Base-by-base conservation (phyloP, 1,284 basidiomycete genomes). In the Gymnopus androsaceus region DNA sequence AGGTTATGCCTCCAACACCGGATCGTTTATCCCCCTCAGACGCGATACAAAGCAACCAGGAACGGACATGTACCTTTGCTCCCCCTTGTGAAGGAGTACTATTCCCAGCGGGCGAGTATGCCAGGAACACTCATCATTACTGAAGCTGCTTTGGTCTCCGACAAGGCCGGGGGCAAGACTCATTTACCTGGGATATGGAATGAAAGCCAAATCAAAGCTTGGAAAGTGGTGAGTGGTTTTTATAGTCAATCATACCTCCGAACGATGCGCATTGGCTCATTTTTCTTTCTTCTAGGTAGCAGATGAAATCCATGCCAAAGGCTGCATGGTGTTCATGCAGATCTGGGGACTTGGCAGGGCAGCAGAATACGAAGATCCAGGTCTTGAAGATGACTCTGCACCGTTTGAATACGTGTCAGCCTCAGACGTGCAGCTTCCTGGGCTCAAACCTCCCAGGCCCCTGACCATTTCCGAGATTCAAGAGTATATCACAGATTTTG, bases 1-100 rank as follows among this genome's bases (percentile, higher is more conserved):
- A 58, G 64, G 11, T 37, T 74, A 46, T 58, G 63, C 5, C 72
- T 83, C 38, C 49, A 68, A 41, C 76, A 81, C 58, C 73, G 81
- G 11, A 64, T 82, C 46, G 77, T 77, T 8, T 67, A 82, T 47
- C 78, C 79, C 1, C 80, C 81, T 1, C 63, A 81, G 57, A 82
- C 81, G 5, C 37, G 57, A 15, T 51, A 50, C 37, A 49, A 54
- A 52, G 36, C 50, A 17, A 50, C 44, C 9, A 55, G 51, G 25
- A 50, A 27, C 8, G 30, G 27, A 15, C 58, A 55, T 53, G 51
- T 57, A 3, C 60, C 47, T 17, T 12, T 66, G 60, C 61, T 56
- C n/a, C 54, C 70, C 42, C 49, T 72, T 23, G 67, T 61, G 2
- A 62, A 66, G 2, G 70, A 72, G 45, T 79, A 81, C 64, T 81